phyloP scores from a whole-genome alignment of 1,139 yeast genomes.

The Debaryomycetaceae sp. region DNA sequence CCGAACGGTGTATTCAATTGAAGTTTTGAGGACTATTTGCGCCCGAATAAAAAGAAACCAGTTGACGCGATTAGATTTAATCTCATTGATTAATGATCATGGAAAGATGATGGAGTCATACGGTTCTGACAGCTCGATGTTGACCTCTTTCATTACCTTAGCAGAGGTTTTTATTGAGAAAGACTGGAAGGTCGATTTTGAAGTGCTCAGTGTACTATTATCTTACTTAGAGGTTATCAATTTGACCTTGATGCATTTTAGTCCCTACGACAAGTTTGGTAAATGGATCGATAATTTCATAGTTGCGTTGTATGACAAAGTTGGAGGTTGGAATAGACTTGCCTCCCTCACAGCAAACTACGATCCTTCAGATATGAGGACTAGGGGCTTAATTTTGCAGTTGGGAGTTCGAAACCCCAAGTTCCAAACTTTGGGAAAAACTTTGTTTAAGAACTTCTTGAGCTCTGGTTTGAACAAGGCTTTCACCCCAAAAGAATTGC shows the following conservation, averaged over 20 bases:
- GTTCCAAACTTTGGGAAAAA: constrained; percentile 30
- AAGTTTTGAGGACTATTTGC: constrained; percentile 19
- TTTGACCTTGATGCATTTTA: constrained; percentile 24
- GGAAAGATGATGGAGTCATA: constrained; percentile 27
- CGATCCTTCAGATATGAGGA: constrained; percentile 30
- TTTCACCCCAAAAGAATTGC: constrained; percentile 46
- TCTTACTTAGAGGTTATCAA: constrained; percentile 31
- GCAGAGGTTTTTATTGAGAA: constrained; percentile 20
- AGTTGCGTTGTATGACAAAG: constrained; percentile 16
- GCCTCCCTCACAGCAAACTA: constrained; percentile 9
- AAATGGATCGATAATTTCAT: constrained; percentile 19
- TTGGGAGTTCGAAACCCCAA: constrained; percentile 26
- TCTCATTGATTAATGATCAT: constrained; percentile 35
- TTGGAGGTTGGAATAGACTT: constrained; percentile 23
- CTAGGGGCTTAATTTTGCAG: constrained; percentile 39
- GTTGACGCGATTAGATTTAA: constrained; percentile 26
- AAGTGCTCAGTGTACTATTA: constrained; percentile 28
- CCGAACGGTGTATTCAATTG: constrained; percentile 25
- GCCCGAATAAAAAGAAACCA: constrained; percentile 18
- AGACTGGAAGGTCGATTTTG: constrained; percentile 19
- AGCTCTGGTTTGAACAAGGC: constrained; percentile 47
- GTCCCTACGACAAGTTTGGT: constrained; percentile 20
- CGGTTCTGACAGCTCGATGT: constrained; percentile 16
- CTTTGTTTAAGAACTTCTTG: constrained; percentile 39
- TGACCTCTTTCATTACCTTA: constrained; percentile 26